These are phyloP conservation scores for Cyclotella choctawhatcheeana DNA, from an alignment of 108 stramenopile species.

Conservation along the genomic window DNA sequence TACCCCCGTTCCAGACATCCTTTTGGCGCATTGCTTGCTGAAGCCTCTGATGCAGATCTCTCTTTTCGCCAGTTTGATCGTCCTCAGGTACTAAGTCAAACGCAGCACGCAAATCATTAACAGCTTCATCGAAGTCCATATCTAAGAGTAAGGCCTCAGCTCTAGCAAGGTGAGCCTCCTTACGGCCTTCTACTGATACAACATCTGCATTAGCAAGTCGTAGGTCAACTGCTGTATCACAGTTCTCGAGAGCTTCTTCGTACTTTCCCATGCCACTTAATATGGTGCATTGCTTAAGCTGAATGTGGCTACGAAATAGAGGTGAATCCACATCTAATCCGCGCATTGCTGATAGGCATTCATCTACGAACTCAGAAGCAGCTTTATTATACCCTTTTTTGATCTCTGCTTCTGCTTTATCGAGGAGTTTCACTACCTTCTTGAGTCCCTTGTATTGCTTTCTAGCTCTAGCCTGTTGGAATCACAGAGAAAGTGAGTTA, in stretches of 20 bases:
- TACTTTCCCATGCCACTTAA: conserved; percentile 58
- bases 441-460: conserved; percentile 66
- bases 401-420: conserved; percentile 61
- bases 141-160: conserved; percentile 61
- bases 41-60: conserved; percentile 48
- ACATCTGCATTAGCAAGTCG: conserved; percentile 28
- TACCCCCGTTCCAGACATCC: conserved; percentile 60
- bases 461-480: conserved; percentile 46
- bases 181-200: conserved; percentile 37
- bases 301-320: conserved; percentile 59
- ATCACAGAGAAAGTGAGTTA: too few relatives aligned
- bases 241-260: conserved; percentile 58
- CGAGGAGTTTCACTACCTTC: conserved; percentile 61
- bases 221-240: conserved; percentile 58
- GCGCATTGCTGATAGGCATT: conserved; percentile 59
- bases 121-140: conserved; percentile 68
- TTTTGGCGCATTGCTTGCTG: conserved; percentile 55
- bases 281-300: conserved; percentile 63
- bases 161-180: conserved; percentile 57
- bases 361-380: conserved; percentile 52
- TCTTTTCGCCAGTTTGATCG: conserved; percentile 40
- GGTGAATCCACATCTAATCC: conserved; percentile 66
- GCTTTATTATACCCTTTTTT: conserved; percentile 67
- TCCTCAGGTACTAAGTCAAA: conserved; percentile 61
- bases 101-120: conserved; percentile 56